Conservation (phyloP, 495 filamentous ascomycete species). For the Penicillium goetzii region DNA sequence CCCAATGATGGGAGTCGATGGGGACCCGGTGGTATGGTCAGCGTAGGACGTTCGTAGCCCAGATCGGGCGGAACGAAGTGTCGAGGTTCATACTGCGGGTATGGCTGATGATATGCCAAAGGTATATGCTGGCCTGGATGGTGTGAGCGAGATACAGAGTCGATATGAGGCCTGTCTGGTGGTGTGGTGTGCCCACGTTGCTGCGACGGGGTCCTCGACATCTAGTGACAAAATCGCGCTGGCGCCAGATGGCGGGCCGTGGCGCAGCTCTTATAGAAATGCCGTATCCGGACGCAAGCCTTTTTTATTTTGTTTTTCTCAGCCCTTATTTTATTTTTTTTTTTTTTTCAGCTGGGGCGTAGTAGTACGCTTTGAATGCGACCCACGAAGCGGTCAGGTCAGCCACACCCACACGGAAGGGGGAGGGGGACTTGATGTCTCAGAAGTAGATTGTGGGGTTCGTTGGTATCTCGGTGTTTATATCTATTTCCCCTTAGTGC, state of each 20-base stretch:
- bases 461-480: constrained; percentile 1
- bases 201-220: constrained; percentile 33
- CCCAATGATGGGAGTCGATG: constrained; percentile 26
- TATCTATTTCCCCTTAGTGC: constrained; percentile 14
- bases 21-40: constrained; percentile 18
- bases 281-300: constrained; percentile 20
- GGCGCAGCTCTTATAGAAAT: constrained; percentile 20
- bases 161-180: constrained; percentile 23
- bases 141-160: constrained; percentile 17
- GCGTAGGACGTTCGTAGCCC: constrained; percentile 27
- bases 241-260: constrained; percentile 21
- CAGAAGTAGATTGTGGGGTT: constrained; percentile 14
- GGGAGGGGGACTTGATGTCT: constrained; percentile 15
- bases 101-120: constrained; percentile 25
- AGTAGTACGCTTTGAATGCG: constrained; percentile 25
- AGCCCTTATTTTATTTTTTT: constrained; percentile 1
- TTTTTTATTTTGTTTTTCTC: constrained; percentile 7
- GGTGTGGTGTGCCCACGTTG: constrained; percentile 29
- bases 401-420: constrained; percentile 23
- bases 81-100: constrained; percentile 29
- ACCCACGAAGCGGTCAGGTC: constrained; percentile 26
- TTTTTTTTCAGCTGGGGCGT: constrained; percentile 12
- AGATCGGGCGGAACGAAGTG: constrained; percentile 20
- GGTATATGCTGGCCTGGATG: constrained; percentile 15
- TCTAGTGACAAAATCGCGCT: constrained; percentile 22